Evolutionary conservation across 2,329 filamentous ascomycete genomes (phyloP), one percentile per base, ranked within the genome.

Genomic region (Leptographium radiaticola): DNA sequence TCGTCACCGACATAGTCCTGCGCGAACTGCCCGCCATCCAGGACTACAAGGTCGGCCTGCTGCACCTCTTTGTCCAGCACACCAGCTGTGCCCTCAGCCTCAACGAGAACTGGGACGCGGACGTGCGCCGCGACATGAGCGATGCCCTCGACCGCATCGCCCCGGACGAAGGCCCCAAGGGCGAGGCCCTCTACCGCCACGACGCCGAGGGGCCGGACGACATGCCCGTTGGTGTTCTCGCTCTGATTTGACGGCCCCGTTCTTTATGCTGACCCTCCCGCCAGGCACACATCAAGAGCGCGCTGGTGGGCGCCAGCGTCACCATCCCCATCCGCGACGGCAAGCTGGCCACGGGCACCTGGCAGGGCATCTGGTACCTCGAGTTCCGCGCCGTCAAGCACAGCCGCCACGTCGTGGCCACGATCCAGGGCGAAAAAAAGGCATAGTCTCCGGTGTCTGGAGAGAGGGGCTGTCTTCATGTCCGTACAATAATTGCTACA

Each of bases 51-150:
- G 80, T 93, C 61, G 89, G 89, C 46, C 71, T 95, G 57, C 72
- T 97, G 58, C 83, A 95, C 67, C 76, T 98, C 48, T 98, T 97
- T 68, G 77, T 97, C 53, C 91, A 98, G 71, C 93, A 98, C 71
- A 98, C 93, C 6, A 89, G 83, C 64, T 95, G 89, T 70, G 93
- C 87, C 13, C 76, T 98, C 52, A 87, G 81, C 56, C 72, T 98
- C 62, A 98, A 98, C 66, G 93, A 98, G 77, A 97, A 97, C 71
- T 84, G 79, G 69, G 87, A 90, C 65, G 68, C 68, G 53, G 88
- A 94, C 70, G 93, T 98, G n/a, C 79, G 89, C 55, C 79, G 78
- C 43, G 89, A 98, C 69, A 95, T 97, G 91, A 89, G 81, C 64
- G 89, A 96, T 71, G 89, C 91, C 48, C 74, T 98, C 60, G 91